These are phyloP conservation scores for Avicennia marina DNA, from an alignment of 257 asterid genomes.

Conservation along the genomic window DNA sequence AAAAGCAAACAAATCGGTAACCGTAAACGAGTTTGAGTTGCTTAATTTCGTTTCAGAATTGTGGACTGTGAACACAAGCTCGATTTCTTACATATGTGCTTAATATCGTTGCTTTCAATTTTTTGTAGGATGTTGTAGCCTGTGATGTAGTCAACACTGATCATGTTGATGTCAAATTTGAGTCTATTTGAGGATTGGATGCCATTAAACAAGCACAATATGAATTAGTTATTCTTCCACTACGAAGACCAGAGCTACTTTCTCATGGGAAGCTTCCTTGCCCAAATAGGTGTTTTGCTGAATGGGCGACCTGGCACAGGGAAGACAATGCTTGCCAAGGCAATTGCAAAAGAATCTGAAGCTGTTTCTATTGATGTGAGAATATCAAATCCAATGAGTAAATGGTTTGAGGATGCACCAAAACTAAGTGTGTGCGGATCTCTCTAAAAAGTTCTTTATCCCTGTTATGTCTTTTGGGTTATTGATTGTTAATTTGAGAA, in stretches of 20 bases:
- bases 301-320: conserved; percentile 98
- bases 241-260: conserved; percentile 78
- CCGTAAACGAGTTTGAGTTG: no score
- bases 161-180: conserved; percentile 68
- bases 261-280: conserved; percentile 86
- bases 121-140: conserved; percentile 72
- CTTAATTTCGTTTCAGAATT: no score
- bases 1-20: no score
- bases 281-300: conserved; percentile 86
- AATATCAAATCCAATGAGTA: conserved; percentile 84
- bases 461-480: no score
- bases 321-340: conserved; percentile 98
- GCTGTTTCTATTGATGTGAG: conserved; percentile 85
- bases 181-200: conserved; percentile 84
- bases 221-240: conserved; percentile 86
- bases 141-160: conserved; percentile 91
- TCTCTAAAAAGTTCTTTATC: no score
- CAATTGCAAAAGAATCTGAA: conserved; percentile 89
- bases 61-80: no score
- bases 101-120: no score
- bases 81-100: no score
- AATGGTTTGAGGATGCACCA: conserved; percentile 96
- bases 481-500: not conserved
- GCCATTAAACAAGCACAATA: conserved; percentile 62
- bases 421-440: conserved; percentile 77